phyloP scores from a whole-genome alignment of 306 rosid genomes.

The Benincasa hispida region DNA sequence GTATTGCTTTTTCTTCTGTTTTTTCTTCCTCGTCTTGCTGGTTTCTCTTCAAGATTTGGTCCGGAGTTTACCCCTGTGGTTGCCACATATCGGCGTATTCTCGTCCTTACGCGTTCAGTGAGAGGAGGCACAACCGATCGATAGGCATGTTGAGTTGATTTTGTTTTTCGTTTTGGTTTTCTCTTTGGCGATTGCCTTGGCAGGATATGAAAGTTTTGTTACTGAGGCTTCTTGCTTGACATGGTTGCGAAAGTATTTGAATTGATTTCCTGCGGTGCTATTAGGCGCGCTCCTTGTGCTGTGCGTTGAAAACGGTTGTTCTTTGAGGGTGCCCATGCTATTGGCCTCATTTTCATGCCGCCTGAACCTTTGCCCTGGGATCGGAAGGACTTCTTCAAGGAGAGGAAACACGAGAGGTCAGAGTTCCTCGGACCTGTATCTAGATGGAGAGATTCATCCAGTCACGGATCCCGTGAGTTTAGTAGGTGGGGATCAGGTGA shows the following conservation, averaged over 20 bases:
- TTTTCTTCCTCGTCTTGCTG: not conserved
- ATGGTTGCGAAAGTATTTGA: conserved; percentile 8
- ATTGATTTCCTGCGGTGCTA: conserved; percentile 3
- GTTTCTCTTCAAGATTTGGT: not conserved
- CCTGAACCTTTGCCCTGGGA: conserved; percentile 95
- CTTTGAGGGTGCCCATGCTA: conserved; percentile 63
- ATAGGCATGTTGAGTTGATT: not conserved
- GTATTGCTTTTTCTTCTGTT: not conserved
- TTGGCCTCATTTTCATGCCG: conserved; percentile 91
- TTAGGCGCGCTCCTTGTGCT: not conserved
- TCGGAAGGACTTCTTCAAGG: conserved; percentile 96
- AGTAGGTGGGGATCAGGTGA: conserved; percentile 77
- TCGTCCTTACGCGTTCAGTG: not conserved
- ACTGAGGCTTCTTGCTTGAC: not conserved
- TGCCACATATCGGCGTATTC: not conserved
- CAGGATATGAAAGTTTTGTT: not conserved
- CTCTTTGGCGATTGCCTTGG: not conserved
- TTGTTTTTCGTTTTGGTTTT: not conserved
- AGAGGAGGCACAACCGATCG: not conserved
- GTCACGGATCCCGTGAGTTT: conserved; percentile 58
- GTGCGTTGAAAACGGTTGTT: not conserved
- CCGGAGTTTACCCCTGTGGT: not conserved
- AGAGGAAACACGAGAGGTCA: conserved; percentile 97
- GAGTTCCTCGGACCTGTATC: conserved; percentile 65
- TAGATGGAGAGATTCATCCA: conserved; percentile 90